Conservation (phyloP, 345 rosid genomes). For the Gossypium anomalum region DNA sequence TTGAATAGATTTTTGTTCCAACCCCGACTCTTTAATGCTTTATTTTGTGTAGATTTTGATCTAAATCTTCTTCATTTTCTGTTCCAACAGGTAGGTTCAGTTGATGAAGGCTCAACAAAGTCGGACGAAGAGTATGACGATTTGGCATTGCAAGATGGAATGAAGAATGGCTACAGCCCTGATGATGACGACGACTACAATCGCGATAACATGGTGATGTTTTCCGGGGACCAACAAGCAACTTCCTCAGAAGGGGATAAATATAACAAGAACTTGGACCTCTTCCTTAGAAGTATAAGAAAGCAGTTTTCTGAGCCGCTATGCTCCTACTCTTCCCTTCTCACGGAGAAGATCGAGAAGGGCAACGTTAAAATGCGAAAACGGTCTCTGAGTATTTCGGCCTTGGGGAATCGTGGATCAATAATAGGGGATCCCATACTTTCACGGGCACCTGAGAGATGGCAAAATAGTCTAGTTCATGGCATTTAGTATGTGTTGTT, state of each 20-base stretch:
- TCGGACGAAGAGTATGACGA: conserved; percentile 97
- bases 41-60: background rate
- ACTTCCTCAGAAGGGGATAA: conserved; percentile 35
- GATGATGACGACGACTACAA: conserved; percentile 48
- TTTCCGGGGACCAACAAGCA: conserved; percentile 5
- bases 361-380: conserved; percentile 42
- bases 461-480: conserved; percentile 18
- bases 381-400: conserved; percentile 85
- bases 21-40: background rate
- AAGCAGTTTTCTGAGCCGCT: conserved; percentile 47
- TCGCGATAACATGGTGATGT: conserved; percentile 23
- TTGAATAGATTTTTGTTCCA: background rate
- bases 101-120: conserved; percentile 90
- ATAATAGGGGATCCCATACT: conserved; percentile 47
- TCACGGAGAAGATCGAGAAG: conserved; percentile 40
- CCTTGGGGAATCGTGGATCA: conserved; percentile 50
- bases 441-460: conserved; percentile 49
- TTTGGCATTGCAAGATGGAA: conserved; percentile 78
- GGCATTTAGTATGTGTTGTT: background rate
- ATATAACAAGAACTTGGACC: conserved; percentile 54
- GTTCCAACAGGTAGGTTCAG: conserved; percentile 74
- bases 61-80: background rate
- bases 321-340: conserved; percentile 38
- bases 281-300: conserved; percentile 40
- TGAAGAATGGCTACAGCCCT: conserved; percentile 56